Evolutionary conservation across 768 basidiomycete genomes (phyloP), one percentile per base, ranked within the genome.

Genomic region (Mycena alexandri): DNA sequence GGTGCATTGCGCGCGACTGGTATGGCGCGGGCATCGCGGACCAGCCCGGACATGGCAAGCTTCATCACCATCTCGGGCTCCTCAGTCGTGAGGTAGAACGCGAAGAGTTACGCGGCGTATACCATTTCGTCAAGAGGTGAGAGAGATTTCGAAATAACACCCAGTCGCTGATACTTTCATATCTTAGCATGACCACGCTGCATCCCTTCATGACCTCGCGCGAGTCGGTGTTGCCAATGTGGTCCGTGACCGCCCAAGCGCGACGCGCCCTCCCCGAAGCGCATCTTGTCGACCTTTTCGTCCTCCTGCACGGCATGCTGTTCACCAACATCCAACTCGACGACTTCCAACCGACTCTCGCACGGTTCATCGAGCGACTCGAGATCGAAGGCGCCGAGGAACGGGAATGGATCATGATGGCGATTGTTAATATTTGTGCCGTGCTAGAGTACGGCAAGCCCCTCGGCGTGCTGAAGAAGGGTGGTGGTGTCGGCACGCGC

Each of bases 381-480:
- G 85, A 90, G 58, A 91, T 96, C 63, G 94, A 96, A 67, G 89
- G 87, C 12, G 90, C 89, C 0, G 88, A 93, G 70, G 92, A 90
- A 75, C 89, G 90, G 33, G 94, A 97, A 63, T 99, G 98, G 98
- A 91, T 94, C 72, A 95, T 96, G 92, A 97, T 99, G 94, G 97
- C 89, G 0, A 82, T 92, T 51, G 83, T 94, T 71, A 97, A 97
- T 76, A 84, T 98, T 36, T 84, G 88, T 5, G 87, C 93, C 0
- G 78, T 98, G 11, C 81, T 98, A 73, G 96, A 99, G 78, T 99
- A 96, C 72, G 97, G 98, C 38, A 85, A 89, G 29, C 84, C 90
- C 3, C 85, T 84, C 7, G 90, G 94, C 3, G 79, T 94, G 7
- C 79, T 99, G 53, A 85, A 89, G 58, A 89, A 85, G 68, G 82